Evolutionary conservation across 179 eudicot species (phyloP), one percentile per base, ranked within the genome.

Genomic region (Pouteria campechiana): DNA sequence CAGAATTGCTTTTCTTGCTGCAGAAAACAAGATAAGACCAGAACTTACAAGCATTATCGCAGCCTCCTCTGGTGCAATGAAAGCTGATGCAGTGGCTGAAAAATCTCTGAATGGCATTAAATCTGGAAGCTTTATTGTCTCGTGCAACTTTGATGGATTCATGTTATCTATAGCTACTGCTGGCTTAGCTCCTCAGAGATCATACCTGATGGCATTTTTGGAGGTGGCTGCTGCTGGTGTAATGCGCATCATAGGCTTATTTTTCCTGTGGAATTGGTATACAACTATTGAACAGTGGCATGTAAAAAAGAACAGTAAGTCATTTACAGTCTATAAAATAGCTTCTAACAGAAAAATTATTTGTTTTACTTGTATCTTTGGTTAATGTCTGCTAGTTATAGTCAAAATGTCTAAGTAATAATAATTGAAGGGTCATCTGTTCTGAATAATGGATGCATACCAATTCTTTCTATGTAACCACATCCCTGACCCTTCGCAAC

Each of bases 171-270:
- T 79, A 12, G 90, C 65, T 16, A 90, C 98, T 16, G 78, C 94
- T 37, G 98, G 98, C 39, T 38, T 82, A 32, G 66, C 79, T 21
- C 98, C 98, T 32, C 98, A 90, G 61, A 59, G 82, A 62, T 90
- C 98, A 20, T 69, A 13, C 46, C 6, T 79, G 35, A 82, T 73
- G 89, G 98, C 98, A 14, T 90, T 86, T 46, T 52, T 79, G n/a
- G 98, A 90, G 69, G 87, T 90, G 28, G 23, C 69, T 68, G 40
- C 73, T 37, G 78, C 74, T 46, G 65, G 90, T 38, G 13, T 79
- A 44, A 2, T 69, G 42, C 90, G 95, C 18, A 10, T 82, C 38
- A 72, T 50, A 14, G 94, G 48, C 8, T 72, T 90, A 10, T 67
- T 55, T 68, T 79, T 67, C 66, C 94, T 74, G 41, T 74, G 89